A percentile compares a stretch with the other conserved stretches of the same genome.
These are phyloP conservation scores for Hymenoscyphus scutula DNA, from an alignment of 2,329 filamentous ascomycete genomes.

Conservation along the genomic window DNA sequence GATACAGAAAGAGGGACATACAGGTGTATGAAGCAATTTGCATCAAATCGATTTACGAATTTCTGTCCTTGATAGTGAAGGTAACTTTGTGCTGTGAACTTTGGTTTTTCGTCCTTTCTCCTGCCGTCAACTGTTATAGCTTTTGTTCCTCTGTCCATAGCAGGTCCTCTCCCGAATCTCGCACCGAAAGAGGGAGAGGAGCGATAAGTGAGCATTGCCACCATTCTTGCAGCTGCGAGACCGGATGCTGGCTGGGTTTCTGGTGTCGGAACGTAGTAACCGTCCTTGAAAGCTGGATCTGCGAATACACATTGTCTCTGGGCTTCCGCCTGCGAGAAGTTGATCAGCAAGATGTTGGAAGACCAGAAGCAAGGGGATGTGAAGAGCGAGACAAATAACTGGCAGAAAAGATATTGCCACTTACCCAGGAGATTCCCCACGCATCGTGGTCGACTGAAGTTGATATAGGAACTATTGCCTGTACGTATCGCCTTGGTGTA, in stretches of 20 bases:
- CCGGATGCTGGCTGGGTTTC: constrained; percentile 37
- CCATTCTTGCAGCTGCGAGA: constrained; percentile 40
- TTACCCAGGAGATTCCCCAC: constrained; percentile 56
- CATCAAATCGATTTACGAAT: constrained; percentile 40
- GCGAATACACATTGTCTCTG: constrained; percentile 49
- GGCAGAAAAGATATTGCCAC: too few relatives aligned
- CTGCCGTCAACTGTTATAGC: constrained; percentile 39
- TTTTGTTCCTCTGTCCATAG: constrained; percentile 41
- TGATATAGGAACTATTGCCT: constrained; percentile 53
- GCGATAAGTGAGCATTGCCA: constrained; percentile 42
- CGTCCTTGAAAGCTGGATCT: constrained; percentile 37
- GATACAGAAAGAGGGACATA: neutral
- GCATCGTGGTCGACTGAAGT: constrained; percentile 55
- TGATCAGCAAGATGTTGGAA: too few relatives aligned
- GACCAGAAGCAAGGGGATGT: too few relatives aligned
- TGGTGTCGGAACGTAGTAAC: constrained; percentile 37
- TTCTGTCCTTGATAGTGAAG: constrained; percentile 41
- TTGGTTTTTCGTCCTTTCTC: constrained; percentile 5
- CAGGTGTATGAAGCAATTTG: constrained; percentile 41
- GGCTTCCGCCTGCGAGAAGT: constrained; percentile 41
- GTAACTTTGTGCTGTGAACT: constrained; percentile 40
- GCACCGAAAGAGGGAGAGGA: constrained; percentile 38
- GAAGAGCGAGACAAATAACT: too few relatives aligned
- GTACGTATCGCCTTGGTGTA: constrained; percentile 48
- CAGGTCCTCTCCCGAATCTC: constrained; percentile 36